These are phyloP conservation scores for Ciborinia camelliae DNA, from an alignment of 2,329 filamentous ascomycete species.

Conservation along the genomic window DNA sequence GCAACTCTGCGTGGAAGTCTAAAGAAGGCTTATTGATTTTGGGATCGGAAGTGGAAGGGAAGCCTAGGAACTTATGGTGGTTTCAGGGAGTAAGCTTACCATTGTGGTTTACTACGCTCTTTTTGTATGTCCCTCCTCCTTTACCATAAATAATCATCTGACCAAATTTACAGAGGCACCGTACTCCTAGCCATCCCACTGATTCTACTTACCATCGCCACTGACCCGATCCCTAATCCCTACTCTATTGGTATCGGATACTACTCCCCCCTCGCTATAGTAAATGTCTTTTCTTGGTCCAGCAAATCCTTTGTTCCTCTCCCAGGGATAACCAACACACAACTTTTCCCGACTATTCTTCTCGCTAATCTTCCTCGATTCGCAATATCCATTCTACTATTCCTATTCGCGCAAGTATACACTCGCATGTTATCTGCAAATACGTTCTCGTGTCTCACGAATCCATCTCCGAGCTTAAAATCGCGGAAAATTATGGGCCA, in stretches of 20 bases:
- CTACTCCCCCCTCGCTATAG: not conserved
- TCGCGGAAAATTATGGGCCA: not conserved
- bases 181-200: not conserved
- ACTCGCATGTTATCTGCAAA: constrained; percentile 45
- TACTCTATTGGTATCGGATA: constrained; percentile 1
- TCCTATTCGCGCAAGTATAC: constrained; percentile 44
- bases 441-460: constrained; percentile 40
- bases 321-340: constrained; percentile 5
- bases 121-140: not conserved
- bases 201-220: constrained; percentile 15
- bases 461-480: not conserved
- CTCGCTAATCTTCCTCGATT: constrained; percentile 48
- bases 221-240: not conserved
- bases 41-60: constrained; percentile 5
- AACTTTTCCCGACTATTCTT: constrained; percentile 30
- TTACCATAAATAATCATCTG: not conserved
- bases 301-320: constrained; percentile 3
- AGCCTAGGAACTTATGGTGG: constrained; percentile 20
- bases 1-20: constrained; percentile 23
- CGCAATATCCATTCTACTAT: constrained; percentile 46
- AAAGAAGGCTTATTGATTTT: constrained; percentile 14
- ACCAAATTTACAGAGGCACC: not conserved
- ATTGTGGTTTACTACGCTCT: constrained; percentile 22
- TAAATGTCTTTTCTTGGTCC: constrained; percentile 4
- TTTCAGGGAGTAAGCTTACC: constrained; percentile 24